Percentiles rank a stretch among this genome's conserved stretches.
These are phyloP conservation scores for Fusarium algeriense DNA, from an alignment of 2,329 filamentous ascomycete genomes.

Conservation along the genomic window DNA sequence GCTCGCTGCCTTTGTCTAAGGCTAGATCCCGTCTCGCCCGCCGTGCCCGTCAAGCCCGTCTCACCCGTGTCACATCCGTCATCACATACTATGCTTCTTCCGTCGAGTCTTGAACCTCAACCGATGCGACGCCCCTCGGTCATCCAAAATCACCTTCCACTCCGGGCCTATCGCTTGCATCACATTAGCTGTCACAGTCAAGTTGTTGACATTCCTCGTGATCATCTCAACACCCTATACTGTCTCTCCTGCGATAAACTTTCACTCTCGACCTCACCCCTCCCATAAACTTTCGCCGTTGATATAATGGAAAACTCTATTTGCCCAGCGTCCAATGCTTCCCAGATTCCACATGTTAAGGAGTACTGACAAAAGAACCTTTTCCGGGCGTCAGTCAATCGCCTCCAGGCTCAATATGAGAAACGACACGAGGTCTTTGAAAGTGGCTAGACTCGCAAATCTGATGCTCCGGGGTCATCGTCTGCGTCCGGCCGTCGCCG, in stretches of 20 bases:
- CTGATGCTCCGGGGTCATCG: slow-evolving; percentile 2
- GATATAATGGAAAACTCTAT: slow-evolving; percentile 34
- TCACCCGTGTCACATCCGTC: slow-evolving; percentile 21
- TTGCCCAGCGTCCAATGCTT: slow-evolving; percentile 3
- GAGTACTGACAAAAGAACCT: slow-evolving; percentile 3
- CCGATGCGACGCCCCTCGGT: slow-evolving; percentile 15
- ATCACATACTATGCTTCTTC: slow-evolving; percentile 32
- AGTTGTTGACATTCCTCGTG: background rate
- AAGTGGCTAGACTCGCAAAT: background rate
- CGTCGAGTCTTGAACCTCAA: slow-evolving; percentile 28
- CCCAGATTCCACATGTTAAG: background rate
- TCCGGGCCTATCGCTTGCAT: slow-evolving; percentile 16
- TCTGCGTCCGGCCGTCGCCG: slow-evolving; percentile 9
- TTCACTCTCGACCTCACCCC: slow-evolving; percentile 3
- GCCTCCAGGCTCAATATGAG: background rate
- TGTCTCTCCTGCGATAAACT: background rate
- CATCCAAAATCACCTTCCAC: background rate
- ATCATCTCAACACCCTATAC: slow-evolving; percentile 9
- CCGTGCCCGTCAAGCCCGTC: slow-evolving; percentile 25
- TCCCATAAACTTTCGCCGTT: slow-evolving; percentile 35
- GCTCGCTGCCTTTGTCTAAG: slow-evolving; percentile 16
- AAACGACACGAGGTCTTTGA: background rate
- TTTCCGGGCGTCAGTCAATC: background rate
- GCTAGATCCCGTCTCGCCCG: slow-evolving; percentile 37
- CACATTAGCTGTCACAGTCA: background rate